Percentiles rank a stretch among this genome's conserved stretches.
These are phyloP conservation scores for Allantophomopsis cytisporea DNA, from an alignment of 2,329 filamentous ascomycete genomes.

Conservation along the genomic window DNA sequence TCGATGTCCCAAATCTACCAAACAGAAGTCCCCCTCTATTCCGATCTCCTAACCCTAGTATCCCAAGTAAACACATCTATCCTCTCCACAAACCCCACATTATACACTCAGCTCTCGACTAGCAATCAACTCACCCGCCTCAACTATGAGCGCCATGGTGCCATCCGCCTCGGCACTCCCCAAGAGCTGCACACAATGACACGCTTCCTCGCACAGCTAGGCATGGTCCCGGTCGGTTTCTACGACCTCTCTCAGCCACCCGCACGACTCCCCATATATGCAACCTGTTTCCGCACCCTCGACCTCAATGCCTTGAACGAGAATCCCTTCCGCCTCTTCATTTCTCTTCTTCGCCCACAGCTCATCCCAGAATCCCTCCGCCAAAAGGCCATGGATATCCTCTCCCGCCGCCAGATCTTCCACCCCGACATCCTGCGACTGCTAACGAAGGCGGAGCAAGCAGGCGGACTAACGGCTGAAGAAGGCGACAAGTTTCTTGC, in stretches of 20 bases:
- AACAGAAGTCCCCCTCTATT: neutral
- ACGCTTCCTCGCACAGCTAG: constrained; percentile 30
- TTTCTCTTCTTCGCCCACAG: constrained; percentile 26
- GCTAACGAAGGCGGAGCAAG: constrained; percentile 21
- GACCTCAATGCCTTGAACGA: constrained; percentile 17
- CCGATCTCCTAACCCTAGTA: neutral
- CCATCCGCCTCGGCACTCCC: constrained; percentile 31
- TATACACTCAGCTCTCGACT: neutral
- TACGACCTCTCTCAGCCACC: constrained; percentile 28
- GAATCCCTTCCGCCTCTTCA: constrained; percentile 32
- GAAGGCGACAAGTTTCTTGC: constrained; percentile 24
- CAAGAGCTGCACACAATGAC: constrained; percentile 27
- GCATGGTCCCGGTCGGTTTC: constrained; percentile 34
- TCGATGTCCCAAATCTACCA: neutral
- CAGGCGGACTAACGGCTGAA: constrained; percentile 11
- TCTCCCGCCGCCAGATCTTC: constrained; percentile 27
- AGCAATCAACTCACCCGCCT: neutral
- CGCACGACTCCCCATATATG: constrained; percentile 34
- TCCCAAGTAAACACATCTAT: neutral
- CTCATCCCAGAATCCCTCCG: constrained; percentile 21
- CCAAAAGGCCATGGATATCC: constrained; percentile 17
- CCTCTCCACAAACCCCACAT: neutral
- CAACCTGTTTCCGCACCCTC: constrained; percentile 33
- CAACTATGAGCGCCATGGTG: constrained; percentile 27
- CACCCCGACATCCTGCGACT: constrained; percentile 21